Evolutionary conservation across 805 yeast genomes (phyloP).

Genomic region (Pichia eremophila): DNA sequence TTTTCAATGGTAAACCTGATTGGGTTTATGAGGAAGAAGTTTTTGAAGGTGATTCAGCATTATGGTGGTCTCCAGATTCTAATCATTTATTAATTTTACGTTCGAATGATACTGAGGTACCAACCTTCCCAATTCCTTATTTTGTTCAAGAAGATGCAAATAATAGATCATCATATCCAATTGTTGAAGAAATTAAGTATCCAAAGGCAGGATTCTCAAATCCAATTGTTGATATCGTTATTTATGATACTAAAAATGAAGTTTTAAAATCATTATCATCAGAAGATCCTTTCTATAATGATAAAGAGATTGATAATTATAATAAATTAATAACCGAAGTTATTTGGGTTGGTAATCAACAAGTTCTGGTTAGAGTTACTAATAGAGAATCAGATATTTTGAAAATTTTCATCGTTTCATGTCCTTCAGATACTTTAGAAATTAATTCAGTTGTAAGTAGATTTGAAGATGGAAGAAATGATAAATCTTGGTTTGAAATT

Average conservation of each 20-base stretch:
- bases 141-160: conserved; percentile 44
- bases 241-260: conserved; percentile 30
- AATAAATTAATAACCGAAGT: conserved; percentile 57
- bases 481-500: conserved; percentile 72
- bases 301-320: conserved; percentile 29
- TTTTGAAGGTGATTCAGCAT: conserved; percentile 52
- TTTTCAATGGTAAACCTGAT: conserved; percentile 84
- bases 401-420: conserved; percentile 47
- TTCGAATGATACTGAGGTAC: conserved; percentile 67
- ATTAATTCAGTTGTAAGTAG: conserved; percentile 35
- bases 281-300: conserved; percentile 34
- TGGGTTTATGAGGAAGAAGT: conserved; percentile 96
- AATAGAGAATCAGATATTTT: conserved; percentile 61
- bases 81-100: conserved; percentile 52
- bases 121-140: conserved; percentile 65
- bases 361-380: conserved; percentile 46
- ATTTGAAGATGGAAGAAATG: conserved; percentile 32
- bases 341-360: conserved; percentile 52
- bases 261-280: conserved; percentile 15
- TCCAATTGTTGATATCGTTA: conserved; percentile 51
- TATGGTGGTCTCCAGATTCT: conserved; percentile 86
- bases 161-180: conserved; percentile 43
- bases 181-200: conserved; percentile 52
- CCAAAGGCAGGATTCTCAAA: conserved; percentile 80
- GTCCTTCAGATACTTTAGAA: conserved; percentile 17